Conservation (phyloP, 192 early-diverging fungal genomes). For the Rhizophagus sp. region DNA sequence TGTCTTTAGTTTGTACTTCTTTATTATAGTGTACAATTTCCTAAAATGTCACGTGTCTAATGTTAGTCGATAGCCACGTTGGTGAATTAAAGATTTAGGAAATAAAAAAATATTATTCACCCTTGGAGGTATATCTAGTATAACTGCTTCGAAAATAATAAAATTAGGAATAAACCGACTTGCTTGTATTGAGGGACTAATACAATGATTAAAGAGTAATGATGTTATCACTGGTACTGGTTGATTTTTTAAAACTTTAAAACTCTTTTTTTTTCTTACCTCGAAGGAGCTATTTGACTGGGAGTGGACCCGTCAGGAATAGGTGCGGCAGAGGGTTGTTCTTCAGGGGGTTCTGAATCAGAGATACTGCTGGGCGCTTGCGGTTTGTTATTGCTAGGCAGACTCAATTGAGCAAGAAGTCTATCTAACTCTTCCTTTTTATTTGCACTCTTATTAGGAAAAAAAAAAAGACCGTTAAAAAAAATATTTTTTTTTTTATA, state of each 20-base stretch:
- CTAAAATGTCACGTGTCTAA: conserved; percentile 34
- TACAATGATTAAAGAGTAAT: neutral
- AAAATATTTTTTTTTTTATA: neutral
- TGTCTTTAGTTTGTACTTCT: conserved; percentile 75
- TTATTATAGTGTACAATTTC: conserved; percentile 91
- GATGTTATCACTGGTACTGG: neutral
- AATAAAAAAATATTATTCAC: conserved; percentile 39
- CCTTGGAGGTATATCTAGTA: conserved; percentile 85
- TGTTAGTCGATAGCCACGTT: neutral
- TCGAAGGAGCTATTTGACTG: neutral
- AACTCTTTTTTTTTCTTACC: neutral
- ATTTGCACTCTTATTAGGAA: neutral
- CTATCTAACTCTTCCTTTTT: neutral
- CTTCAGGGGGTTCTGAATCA: neutral
- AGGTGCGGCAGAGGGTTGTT: neutral
- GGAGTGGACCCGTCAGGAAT: neutral
- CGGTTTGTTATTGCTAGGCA: neutral
- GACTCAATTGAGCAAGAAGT: neutral
- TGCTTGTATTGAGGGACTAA: conserved; percentile 28
- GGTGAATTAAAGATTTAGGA: neutral
- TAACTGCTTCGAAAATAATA: conserved; percentile 64
- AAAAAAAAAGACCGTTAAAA: neutral
- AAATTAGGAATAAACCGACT: conserved; percentile 60
- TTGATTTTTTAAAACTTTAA: neutral
- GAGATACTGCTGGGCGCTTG: too few relatives aligned